These are phyloP conservation scores for Usnea hakonensis DNA, from an alignment of 495 filamentous ascomycete species.

Conservation along the genomic window DNA sequence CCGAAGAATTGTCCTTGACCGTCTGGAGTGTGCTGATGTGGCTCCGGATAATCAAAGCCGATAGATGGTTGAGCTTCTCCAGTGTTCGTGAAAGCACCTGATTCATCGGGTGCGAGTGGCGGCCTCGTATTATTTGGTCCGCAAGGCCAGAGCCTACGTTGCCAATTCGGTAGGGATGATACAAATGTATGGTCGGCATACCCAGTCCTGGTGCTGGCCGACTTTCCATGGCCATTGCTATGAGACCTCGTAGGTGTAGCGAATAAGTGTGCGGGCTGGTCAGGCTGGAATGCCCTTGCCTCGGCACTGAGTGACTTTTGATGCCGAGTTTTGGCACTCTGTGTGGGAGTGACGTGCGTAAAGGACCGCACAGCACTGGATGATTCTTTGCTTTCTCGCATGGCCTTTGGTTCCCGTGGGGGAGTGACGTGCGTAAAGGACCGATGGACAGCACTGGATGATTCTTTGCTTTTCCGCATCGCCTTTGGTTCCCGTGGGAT, in stretches of 20 bases:
- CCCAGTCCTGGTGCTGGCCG: background rate
- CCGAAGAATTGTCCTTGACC: background rate
- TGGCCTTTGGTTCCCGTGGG: too few relatives aligned
- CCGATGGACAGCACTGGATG: background rate
- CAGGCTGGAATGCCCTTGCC: background rate
- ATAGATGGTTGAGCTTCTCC: background rate
- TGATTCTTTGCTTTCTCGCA: background rate
- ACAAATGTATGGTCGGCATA: background rate
- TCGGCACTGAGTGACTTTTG: slow-evolving; percentile 1
- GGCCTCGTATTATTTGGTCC: background rate
- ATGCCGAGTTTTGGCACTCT: background rate
- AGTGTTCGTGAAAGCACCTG: background rate
- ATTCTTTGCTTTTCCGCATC: background rate
- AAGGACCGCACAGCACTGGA: background rate
- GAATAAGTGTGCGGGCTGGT: background rate
- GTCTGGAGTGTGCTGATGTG: background rate
- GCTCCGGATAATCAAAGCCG: background rate
- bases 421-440: background rate
- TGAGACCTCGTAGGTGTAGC: background rate
- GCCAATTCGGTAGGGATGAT: background rate
- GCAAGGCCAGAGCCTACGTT: background rate
- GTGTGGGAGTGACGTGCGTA: background rate
- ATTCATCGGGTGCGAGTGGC: background rate
- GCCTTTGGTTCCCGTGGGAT: background rate
- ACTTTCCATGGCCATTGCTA: background rate